Evolutionary conservation across 345 rosid species (phyloP), one percentile per base, ranked within the genome.

Genomic region (Fremontodendron californicum): DNA sequence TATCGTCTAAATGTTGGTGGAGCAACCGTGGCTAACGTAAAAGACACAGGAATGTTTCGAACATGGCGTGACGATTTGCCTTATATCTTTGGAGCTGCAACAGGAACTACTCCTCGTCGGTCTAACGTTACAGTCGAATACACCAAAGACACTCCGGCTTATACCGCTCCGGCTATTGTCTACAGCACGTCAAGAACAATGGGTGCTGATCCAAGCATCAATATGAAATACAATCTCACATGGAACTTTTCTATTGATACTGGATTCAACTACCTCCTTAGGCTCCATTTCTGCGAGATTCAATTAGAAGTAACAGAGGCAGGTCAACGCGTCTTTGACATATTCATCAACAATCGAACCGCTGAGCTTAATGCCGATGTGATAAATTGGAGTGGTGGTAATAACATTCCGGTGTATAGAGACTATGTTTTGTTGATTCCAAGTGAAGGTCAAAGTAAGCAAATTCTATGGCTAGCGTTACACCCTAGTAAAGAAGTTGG

Each of bases 231-330:
- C 81, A 84, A 84, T 12, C 55, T 83, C 75, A 83, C 89, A 9
- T 84, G 91, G 89, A 9, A 19, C 2, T 79, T 86, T 43, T 9
- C 10, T 1, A 69, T 85, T 29, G 88, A 86, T 19, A 0, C 78
- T n/a, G 80, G 79, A 13, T 88, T 86, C 82, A 39, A 16, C 0
- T 85, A 86, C 68, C 63, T 86, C 15, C 76, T 86, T 35, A 79
- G 88, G 77, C 73, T 88, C 3, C 89, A 88, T 66, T 88, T 88
- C 16, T 88, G 89, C 23, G 89, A 88, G 78, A 68, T 76, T 71
- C 75, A 74, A 46, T 0, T 0, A 0, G 60, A 77, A 31, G 11
- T 84, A 2, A 77, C 42, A 0, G 13, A 60, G 1, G 21, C 3
- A 10, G 49, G 42, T 0, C 83, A 85, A 5, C 66, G 77, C 51